Percentiles rank a stretch among this genome's conserved stretches.
Conservation (phyloP, 345 rosid species). For the Eucalyptus viminalis region DNA sequence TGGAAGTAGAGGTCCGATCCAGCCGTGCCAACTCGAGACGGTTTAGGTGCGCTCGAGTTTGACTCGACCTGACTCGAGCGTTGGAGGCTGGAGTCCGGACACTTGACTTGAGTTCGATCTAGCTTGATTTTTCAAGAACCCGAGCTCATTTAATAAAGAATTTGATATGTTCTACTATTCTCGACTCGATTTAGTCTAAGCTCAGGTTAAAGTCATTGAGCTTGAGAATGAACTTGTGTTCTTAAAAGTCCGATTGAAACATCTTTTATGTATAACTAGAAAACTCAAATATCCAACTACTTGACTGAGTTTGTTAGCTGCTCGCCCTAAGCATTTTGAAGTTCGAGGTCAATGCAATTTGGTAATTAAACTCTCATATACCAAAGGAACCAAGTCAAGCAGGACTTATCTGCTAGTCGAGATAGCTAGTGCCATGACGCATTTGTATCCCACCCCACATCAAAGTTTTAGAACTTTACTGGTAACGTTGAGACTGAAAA, state of each 20-base stretch:
- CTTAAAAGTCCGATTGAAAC: not conserved
- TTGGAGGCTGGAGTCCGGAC: not conserved
- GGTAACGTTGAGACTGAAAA: not conserved
- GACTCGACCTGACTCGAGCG: not conserved
- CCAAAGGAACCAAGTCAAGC: not conserved
- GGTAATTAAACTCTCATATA: not conserved
- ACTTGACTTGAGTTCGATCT: not conserved
- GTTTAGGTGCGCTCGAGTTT: not conserved
- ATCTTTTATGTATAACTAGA: not conserved
- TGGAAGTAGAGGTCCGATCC: not conserved
- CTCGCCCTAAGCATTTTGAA: not conserved
- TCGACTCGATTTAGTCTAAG: not conserved
- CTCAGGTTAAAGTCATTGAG: not conserved
- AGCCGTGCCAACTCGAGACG: not conserved
- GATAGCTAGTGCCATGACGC: not conserved
- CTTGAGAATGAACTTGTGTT: not conserved
- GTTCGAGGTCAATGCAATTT: not conserved
- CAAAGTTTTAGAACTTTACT: not conserved
- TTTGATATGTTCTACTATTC: not conserved
- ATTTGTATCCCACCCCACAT: not conserved
- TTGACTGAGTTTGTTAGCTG: not conserved
- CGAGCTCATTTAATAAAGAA: not conserved
- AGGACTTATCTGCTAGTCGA: not conserved
- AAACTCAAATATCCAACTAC: not conserved
- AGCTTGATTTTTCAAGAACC: not conserved